phyloP scores from a whole-genome alignment of 2,329 filamentous ascomycete species.

The Teratosphaeria pseudoeucalypti region DNA sequence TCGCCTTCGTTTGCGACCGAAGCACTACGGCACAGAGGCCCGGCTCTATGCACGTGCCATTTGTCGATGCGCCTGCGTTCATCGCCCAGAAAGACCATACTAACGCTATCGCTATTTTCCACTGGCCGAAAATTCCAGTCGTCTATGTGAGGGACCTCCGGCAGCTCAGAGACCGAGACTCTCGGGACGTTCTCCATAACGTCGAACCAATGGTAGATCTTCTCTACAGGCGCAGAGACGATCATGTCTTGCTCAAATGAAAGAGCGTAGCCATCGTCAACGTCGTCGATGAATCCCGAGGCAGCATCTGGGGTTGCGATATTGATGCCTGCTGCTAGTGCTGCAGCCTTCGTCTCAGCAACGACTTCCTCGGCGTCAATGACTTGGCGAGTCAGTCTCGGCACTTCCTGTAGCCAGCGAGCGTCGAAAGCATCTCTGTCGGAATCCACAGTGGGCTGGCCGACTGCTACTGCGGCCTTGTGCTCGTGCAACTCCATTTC shows the following conservation, averaged over 20 bases:
- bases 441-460: constrained; percentile 3
- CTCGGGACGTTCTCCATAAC: not conserved
- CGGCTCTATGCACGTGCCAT: constrained; percentile 4
- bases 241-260: constrained; percentile 4
- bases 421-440: constrained; percentile 4
- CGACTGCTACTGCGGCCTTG: not conserved
- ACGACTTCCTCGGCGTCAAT: constrained; percentile 12
- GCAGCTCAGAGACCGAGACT: not conserved
- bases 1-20: not conserved
- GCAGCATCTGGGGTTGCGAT: constrained; percentile 3
- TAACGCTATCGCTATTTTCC: constrained; percentile 12
- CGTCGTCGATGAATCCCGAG: constrained; percentile 9
- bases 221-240: not conserved
- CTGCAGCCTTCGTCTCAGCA: constrained; percentile 3
- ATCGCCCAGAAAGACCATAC: constrained; percentile 11
- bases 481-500: constrained; percentile 2
- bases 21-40: not conserved
- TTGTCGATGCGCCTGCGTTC: constrained; percentile 11
- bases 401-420: constrained; percentile 5
- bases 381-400: constrained; percentile 9
- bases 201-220: constrained; percentile 2
- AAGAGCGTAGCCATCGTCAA: constrained; percentile 9
- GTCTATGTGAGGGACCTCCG: constrained; percentile 1
- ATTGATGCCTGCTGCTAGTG: constrained; percentile 5
- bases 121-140: constrained; percentile 8